Conservation (phyloP, 2,329 filamentous ascomycete genomes). For the Trichophyton mentagrophytes region DNA sequence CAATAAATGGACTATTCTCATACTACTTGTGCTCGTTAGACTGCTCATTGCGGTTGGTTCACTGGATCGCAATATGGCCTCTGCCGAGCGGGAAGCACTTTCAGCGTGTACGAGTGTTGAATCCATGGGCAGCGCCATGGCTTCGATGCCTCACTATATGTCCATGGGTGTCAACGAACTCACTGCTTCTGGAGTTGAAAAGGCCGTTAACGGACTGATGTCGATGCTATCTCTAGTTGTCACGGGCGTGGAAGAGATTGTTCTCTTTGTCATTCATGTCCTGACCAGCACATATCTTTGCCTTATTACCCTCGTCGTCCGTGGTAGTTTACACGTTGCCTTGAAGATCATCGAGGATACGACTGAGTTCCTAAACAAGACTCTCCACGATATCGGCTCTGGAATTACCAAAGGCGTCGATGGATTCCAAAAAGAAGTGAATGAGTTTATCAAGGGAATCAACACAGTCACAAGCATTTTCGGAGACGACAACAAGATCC, state of each 20-base stretch:
- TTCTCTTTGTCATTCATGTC: conserved; percentile 86
- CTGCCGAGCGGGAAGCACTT: conserved; percentile 68
- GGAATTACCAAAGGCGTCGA: conserved; percentile 32
- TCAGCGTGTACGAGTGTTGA: conserved; percentile 86
- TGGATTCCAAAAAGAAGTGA: conserved; percentile 44
- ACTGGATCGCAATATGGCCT: conserved; percentile 60
- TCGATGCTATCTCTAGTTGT: conserved; percentile 65
- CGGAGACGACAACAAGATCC: conserved; percentile 32
- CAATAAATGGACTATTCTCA: conserved; percentile 88
- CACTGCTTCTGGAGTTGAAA: conserved; percentile 65
- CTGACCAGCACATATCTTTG: conserved; percentile 83
- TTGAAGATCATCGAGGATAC: conserved; percentile 49
- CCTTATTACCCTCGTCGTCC: conserved; percentile 69
- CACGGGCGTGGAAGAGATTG: conserved; percentile 71
- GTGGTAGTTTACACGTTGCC: conserved; percentile 62
- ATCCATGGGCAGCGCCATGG: conserved; percentile 85
- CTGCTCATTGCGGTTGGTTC: conserved; percentile 62
- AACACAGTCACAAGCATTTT: conserved; percentile 43
- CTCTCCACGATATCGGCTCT: conserved; percentile 33
- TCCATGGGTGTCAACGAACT: conserved; percentile 78
- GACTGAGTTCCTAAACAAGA: conserved; percentile 47
- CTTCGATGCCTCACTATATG: conserved; percentile 95
- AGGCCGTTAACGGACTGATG: conserved; percentile 67
- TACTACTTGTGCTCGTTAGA: conserved; percentile 72
- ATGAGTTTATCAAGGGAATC: conserved; percentile 42